Base-by-base conservation (phyloP, 2,329 filamentous ascomycete genomes). In the Sarocladium oryzae region DNA sequence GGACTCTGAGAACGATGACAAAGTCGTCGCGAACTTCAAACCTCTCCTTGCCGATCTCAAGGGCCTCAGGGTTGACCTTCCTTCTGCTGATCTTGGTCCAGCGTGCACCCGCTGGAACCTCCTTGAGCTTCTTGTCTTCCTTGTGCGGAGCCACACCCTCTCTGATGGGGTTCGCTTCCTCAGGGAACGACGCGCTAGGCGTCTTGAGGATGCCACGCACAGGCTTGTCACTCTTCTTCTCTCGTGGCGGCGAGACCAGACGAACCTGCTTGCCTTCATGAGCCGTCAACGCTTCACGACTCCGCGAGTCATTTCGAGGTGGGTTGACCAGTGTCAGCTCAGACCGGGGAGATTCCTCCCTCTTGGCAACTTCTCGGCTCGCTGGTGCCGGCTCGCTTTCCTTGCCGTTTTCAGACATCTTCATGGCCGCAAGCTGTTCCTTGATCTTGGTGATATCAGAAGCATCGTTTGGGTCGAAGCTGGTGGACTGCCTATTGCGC, bases 131-230 rank as follows among this genome's bases (percentile, higher is more conserved):
- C 66, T 86, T 84, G 46, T 88, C 84, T 63, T 95, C 89, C 69
- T 95, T 96, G 63, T 95, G 81, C n/a, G 91, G 91, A 2, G 91
- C 90, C 6, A 96, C 92, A 15, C 91, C 92, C 66, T 96, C 92
- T 18, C 91, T 81, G 32, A 95, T 77, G 0, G 89, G 86, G 57
- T 90, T 85, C 1, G 82, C 81, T 55, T 96, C 86, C 62, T 96
- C 91, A 0, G 92, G 92, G 61, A 96, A 97, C 60, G 86, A 86
- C 23, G 78, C 76, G 15, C 83, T 89, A 1, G 92, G 91, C 51
- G 81, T 79, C 66, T 95, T 93, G 38, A 97, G 75, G 52, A 97
- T 97, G 15, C 90, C 85, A 66, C 87, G 93, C 11, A 49, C 46
- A 16, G 82, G 79, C 56, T 88, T 86, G 36, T 78, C 77, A 16